phyloP scores from a whole-genome alignment of 1,139 yeast genomes.

The Magnusiomyces suaveolens region DNA sequence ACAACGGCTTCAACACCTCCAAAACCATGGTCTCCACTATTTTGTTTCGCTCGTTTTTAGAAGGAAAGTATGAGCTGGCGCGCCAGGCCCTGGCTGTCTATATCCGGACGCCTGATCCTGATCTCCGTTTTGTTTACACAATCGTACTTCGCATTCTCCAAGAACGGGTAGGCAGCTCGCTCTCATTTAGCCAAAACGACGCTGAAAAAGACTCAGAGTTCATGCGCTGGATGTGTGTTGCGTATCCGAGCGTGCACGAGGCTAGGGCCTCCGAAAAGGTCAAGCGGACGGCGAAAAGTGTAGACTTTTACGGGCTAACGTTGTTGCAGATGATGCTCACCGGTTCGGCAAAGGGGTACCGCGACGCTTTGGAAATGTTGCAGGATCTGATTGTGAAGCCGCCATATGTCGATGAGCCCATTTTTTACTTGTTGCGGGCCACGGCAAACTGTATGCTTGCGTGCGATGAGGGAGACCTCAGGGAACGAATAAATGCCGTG shows the following conservation, averaged over 20 bases:
- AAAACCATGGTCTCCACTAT: background rate
- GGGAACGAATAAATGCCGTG: background rate
- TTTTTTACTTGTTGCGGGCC: constrained; percentile 1
- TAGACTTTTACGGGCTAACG: background rate
- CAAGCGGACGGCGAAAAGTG: background rate
- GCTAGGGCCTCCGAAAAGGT: background rate
- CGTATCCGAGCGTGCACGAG: background rate
- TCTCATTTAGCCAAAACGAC: no score
- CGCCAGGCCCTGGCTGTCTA: background rate
- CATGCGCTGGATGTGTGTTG: constrained; percentile 3
- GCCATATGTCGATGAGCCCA: constrained; percentile 4
- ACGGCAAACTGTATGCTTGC: background rate
- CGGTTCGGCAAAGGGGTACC: background rate
- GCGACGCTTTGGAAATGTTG: constrained; percentile 2
- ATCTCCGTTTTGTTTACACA: background rate
- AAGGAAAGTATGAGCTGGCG: background rate
- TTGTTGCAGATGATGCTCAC: background rate
- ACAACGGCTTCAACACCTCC: background rate
- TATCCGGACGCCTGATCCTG: background rate
- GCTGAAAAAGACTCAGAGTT: background rate
- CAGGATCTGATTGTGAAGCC: background rate
- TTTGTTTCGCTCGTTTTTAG: background rate
- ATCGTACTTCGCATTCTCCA: background rate
- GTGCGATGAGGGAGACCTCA: background rate
- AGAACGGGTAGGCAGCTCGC: background rate